Base-by-base conservation (phyloP, 2,329 filamentous ascomycete genomes). In the Coniosporium uncinatum region DNA sequence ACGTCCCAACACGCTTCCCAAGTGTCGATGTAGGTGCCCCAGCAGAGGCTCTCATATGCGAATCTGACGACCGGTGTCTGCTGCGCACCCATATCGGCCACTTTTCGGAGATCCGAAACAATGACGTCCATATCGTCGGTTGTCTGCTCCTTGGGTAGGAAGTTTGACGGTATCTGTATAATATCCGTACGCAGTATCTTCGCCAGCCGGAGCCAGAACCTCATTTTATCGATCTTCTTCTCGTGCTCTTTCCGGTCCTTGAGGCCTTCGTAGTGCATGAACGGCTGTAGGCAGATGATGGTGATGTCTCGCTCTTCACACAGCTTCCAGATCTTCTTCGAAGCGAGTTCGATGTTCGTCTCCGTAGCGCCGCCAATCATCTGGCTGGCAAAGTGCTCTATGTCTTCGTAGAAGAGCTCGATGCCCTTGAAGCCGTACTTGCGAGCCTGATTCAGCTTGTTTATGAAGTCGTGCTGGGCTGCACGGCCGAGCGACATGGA, bases 341-440 rank as follows among this genome's bases (percentile, higher is more conserved):
- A 82, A 2, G 83, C 83, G 5, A 66, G 54, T 17, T 85, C 51
- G 31, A 81, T 70, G 49, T 70, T 71, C 8, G 66, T 53, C 14
- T 62, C 51, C 3, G 59, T 63, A 20, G 66, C 54, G 22, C 62
- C 59, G 33, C 69, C 68, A 3, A 67, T 55, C 19, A 38, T 22
- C 17, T 22, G 18, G 22, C 58, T 50, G 49, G 82, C 78, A 14
- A 84, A 54, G 51, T 80, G 78, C 44, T 78, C 66, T 3, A 91
- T 72, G 57, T 91, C 86, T 56, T 91, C 85, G 59, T 83, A 81
- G 67, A 88, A 89, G 17, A 89, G 70, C 57, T 91, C 86, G 48
- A 91, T 76, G 39, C 83, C 84, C 44, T 74, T 60, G 55, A 88
- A 79, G 17, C 80, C 81, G 50, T 84, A 73, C 41, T 70, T 67